Evolutionary conservation across 257 asterid species (phyloP), one percentile per base, ranked within the genome.

Genomic region (Jasminum sambac): DNA sequence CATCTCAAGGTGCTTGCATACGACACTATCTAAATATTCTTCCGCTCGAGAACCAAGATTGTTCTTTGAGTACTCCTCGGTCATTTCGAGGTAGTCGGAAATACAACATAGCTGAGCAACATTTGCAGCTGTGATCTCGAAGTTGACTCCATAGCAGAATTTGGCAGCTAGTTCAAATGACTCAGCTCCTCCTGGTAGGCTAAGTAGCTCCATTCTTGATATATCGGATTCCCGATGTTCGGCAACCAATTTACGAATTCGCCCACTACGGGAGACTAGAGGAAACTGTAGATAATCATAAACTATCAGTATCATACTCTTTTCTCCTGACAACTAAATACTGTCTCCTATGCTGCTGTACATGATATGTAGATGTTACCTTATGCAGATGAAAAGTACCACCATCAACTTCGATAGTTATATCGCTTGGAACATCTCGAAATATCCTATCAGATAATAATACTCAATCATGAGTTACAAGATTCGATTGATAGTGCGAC

Each of bases 361-460:
- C 6, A 37, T 0, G 58, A 67, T 55, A 61, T 62, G 43, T 12
- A 50, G 77, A 64, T 11, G 77, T 85, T 77, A 83, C 97, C 95
- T 95, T 91, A 65, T 95, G 99, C 84, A 95, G 75, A 21, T 93
- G 78, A 81, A 95, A 91, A 42, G 85, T 78, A 46, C 80, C 85
- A 6, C 98, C 98, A 38, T 84, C 88, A 11, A 95, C 97, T 77
- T 91, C 90, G 36, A 95, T 88, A 2, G 84, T 78, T 74, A 95
- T 88, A 74, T 95, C 99, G 71, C 98, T 91, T 6, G 97, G 97
- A 73, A 95, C 98, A 70, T 95, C 99, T 74, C 84, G 89, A 80
- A 90, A 95, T 61, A 85, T 95, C 98, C 98, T 91, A 78, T 44
- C 48, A 69, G 74, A 67, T 59, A 76, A 58, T 64, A 75, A 52